These are phyloP conservation scores for Pleoardoris graminearum DNA, from an alignment of 2,329 filamentous ascomycete genomes.

Conservation along the genomic window DNA sequence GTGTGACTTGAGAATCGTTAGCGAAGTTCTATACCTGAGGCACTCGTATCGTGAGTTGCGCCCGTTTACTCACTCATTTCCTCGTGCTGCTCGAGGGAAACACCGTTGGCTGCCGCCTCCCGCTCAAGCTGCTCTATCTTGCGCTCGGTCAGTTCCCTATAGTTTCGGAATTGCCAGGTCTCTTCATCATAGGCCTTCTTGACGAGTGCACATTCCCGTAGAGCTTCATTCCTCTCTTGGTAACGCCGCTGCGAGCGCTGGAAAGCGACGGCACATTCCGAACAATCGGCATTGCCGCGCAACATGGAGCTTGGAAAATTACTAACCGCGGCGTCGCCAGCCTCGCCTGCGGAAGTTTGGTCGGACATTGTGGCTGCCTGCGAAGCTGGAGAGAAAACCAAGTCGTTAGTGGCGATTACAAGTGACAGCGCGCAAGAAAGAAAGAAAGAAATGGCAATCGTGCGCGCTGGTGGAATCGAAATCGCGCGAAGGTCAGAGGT, in stretches of 20 bases:
- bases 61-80: background rate
- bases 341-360: background rate
- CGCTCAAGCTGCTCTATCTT: too few species aligned
- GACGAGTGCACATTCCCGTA: background rate
- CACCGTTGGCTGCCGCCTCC: too few species aligned
- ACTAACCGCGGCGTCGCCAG: background rate
- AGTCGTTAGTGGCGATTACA: background rate
- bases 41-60: background rate
- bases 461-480: background rate
- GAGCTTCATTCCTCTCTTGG: background rate
- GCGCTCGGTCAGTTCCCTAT: background rate
- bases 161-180: background rate
- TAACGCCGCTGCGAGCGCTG: background rate
- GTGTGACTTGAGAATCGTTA: background rate
- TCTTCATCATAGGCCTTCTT: too few species aligned
- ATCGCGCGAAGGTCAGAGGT: background rate
- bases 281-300: background rate
- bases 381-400: background rate
- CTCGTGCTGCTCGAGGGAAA: background rate
- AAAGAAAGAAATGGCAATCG: background rate
- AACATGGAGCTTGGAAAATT: background rate
- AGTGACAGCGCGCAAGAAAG: background rate
- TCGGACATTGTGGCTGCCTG: background rate
- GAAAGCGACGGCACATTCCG: background rate
- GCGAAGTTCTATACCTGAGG: background rate